Evolutionary conservation across 2,329 filamentous ascomycete species (phyloP).

Genomic region (Fusarium verticillioides): DNA sequence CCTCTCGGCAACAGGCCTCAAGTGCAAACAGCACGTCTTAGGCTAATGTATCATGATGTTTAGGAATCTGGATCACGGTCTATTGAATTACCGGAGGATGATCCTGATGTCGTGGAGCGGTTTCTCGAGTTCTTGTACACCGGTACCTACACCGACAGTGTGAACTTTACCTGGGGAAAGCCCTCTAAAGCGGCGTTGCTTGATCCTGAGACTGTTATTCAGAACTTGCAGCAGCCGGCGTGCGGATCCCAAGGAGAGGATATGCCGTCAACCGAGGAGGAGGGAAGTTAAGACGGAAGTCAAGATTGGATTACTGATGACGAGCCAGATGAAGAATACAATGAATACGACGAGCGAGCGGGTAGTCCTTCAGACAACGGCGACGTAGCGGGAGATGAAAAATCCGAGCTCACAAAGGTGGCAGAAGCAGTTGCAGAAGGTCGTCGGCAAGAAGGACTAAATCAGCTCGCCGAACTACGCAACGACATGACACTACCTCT

Average conservation of each 20-base stretch:
- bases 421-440: background rate
- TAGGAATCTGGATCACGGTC: conserved; percentile 30
- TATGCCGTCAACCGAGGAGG: background rate
- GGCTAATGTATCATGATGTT: background rate
- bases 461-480: background rate
- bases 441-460: background rate
- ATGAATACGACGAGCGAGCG: background rate
- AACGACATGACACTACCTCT: conserved; percentile 36
- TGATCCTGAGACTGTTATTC: background rate
- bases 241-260: background rate
- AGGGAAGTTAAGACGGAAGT: background rate
- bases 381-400: background rate
- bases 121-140: conserved; percentile 49
- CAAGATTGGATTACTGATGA: background rate
- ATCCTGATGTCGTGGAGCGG: conserved; percentile 39
- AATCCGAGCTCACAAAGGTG: background rate
- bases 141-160: conserved; percentile 28
- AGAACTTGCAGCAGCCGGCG: background rate
- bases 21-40: background rate
- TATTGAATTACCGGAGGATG: conserved; percentile 46
- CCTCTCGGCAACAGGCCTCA: background rate
- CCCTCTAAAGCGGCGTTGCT: background rate
- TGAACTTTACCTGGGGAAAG: background rate
- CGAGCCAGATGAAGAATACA: conserved; percentile 25
- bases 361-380: accelerated